These are phyloP conservation scores for Emmonsiellopsis sp. DNA, from an alignment of 2,329 filamentous ascomycete genomes.

Conservation along the genomic window DNA sequence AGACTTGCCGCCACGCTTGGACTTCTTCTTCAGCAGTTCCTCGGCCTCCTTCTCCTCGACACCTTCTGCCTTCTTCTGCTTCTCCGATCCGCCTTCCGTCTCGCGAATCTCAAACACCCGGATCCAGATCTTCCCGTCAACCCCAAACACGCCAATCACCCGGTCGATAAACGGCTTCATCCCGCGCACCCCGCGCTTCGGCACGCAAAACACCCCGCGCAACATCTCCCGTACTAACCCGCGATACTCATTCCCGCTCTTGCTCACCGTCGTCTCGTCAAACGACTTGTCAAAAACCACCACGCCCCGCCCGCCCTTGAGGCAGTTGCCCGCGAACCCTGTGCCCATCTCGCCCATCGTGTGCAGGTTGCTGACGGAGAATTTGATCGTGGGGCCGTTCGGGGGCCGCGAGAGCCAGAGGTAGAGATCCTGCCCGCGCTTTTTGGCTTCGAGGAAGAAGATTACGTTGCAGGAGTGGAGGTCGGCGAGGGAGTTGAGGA, in stretches of 20 bases:
- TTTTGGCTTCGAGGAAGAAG: conserved; percentile 90
- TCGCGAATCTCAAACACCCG: conserved; percentile 90
- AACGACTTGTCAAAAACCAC: conserved; percentile 88
- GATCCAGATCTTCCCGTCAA: conserved; percentile 92
- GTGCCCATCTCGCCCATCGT: conserved; percentile 88
- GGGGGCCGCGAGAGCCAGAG: conserved; percentile 87
- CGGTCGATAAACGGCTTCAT: conserved; percentile 95
- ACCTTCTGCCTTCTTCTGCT: conserved; percentile 24
- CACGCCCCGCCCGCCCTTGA: conserved; percentile 84
- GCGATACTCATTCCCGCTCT: conserved; percentile 33
- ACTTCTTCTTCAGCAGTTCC: conserved; percentile 31
- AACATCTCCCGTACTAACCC: conserved; percentile 71
- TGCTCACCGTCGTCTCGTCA: conserved; percentile 69
- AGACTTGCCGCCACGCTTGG: conserved; percentile 31
- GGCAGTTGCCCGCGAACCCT: conserved; percentile 82
- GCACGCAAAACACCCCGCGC: conserved; percentile 83
- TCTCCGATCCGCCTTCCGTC: conserved; percentile 51
- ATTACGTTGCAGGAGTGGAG: conserved; percentile 93
- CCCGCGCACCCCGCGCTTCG: conserved; percentile 68
- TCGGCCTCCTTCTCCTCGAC: conserved; percentile 37
- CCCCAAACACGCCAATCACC: conserved; percentile 83
- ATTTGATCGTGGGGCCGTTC: conserved; percentile 63
- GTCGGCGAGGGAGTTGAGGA: conserved; percentile 65
- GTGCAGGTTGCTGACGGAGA: conserved; percentile 54
- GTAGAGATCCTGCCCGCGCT: conserved; percentile 81